phyloP scores from a whole-genome alignment of 805 yeast genomes.

The Suhomyces xylopsoci region DNA sequence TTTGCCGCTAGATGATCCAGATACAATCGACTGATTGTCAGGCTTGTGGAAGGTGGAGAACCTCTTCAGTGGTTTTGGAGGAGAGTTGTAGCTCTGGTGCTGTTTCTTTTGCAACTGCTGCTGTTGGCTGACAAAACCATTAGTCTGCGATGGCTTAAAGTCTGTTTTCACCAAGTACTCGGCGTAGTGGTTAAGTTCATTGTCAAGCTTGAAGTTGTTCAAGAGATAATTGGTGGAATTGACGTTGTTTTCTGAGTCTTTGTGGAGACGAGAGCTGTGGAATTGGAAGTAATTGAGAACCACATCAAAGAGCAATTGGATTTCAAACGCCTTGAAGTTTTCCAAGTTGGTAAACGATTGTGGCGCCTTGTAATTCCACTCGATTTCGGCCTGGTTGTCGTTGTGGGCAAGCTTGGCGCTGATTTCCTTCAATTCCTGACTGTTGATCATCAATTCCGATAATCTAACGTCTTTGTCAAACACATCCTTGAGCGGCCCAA shows the following conservation, averaged over 20 bases:
- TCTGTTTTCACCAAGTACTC: slow-evolving; percentile 28
- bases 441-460: slow-evolving; percentile 52
- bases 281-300: slow-evolving; percentile 56
- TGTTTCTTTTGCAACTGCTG: slow-evolving; percentile 11
- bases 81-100: slow-evolving; percentile 1
- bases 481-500: slow-evolving; percentile 52
- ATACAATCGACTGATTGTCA: slow-evolving; percentile 8
- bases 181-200: slow-evolving; percentile 38
- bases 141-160: slow-evolving; percentile 12
- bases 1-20: slow-evolving; percentile 19
- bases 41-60: slow-evolving; percentile 6
- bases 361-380: slow-evolving; percentile 81
- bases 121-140: slow-evolving; percentile 10
- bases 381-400: slow-evolving; percentile 40
- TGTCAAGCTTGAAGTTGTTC: slow-evolving; percentile 36
- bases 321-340: slow-evolving; percentile 60
- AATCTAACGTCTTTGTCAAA: slow-evolving; percentile 53
- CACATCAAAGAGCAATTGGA: slow-evolving; percentile 56
- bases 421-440: slow-evolving; percentile 42
- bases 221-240: slow-evolving; percentile 62
- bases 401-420: slow-evolving; percentile 19
- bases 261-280: slow-evolving; percentile 22
- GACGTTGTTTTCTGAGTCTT: slow-evolving; percentile 47
- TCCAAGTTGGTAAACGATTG: slow-evolving; percentile 73
- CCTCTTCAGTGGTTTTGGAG: slow-evolving; percentile 4